Evolutionary conservation across 2,329 filamentous ascomycete species (phyloP).

Genomic region (Aureobasidium musti): DNA sequence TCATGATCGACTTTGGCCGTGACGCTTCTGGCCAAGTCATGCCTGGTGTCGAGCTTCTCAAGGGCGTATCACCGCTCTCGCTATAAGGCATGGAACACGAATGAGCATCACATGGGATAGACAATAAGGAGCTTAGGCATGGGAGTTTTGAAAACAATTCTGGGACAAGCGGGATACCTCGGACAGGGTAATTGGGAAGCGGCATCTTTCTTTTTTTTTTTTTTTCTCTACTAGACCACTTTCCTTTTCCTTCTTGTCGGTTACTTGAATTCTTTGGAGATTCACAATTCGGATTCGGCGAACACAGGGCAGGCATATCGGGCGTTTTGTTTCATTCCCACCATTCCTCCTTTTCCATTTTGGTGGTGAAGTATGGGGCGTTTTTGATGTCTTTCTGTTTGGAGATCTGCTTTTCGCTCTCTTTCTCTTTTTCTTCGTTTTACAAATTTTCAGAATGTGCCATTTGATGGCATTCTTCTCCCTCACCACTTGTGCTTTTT

Average conservation of each 20-base stretch:
- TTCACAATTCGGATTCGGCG: neutral
- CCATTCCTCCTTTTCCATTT: neutral
- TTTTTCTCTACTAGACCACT: constrained; percentile 6
- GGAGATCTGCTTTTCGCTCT: neutral
- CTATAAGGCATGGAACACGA: neutral
- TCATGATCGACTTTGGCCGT: constrained; percentile 87
- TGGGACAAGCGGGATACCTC: constrained; percentile 25
- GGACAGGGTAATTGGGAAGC: neutral
- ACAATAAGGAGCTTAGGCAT: neutral
- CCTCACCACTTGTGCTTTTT: neutral
- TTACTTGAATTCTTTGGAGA: neutral
- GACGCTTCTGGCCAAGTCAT: constrained; percentile 36
- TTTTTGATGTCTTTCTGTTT: neutral
- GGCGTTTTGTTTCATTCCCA: constrained; percentile 19
- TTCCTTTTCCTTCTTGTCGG: neutral
- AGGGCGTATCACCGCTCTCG: constrained; percentile 4
- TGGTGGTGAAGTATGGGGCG: constrained; percentile 3
- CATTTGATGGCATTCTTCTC: neutral
- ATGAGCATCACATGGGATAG: neutral
- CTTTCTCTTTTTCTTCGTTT: neutral
- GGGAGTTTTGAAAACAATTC: neutral
- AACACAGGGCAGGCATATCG: constrained; percentile 5
- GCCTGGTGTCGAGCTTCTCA: constrained; percentile 31
- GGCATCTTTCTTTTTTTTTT: neutral
- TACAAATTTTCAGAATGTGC: neutral